phyloP scores from a whole-genome alignment of 2,329 filamentous ascomycete species.

The Periconia sp. region DNA sequence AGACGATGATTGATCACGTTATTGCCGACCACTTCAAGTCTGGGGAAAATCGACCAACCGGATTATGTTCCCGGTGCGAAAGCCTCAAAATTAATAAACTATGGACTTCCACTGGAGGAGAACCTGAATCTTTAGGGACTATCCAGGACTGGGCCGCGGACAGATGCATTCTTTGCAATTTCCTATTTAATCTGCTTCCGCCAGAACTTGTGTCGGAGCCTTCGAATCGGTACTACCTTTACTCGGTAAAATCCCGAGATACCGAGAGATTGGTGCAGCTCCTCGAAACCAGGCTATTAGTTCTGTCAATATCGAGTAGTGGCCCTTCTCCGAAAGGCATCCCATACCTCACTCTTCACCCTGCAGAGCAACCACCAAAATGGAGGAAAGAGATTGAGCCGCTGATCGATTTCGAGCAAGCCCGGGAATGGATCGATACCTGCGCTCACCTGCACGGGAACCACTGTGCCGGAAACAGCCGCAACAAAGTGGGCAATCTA shows the following conservation, averaged over 20 bases:
- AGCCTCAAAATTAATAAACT: constrained; percentile 1
- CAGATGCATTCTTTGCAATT: background rate
- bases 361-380: background rate
- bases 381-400: constrained; percentile 5
- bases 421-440: constrained; percentile 4
- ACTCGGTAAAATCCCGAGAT: constrained; percentile 5
- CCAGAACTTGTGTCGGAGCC: background rate
- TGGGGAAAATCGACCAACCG: background rate
- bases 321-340: constrained; percentile 5
- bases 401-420: constrained; percentile 7
- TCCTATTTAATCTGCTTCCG: background rate
- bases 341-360: constrained; percentile 4
- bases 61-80: constrained; percentile 1
- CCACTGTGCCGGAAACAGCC: background rate
- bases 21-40: background rate
- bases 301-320: constrained; percentile 3
- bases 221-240: constrained; percentile 3
- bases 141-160: constrained; percentile 1
- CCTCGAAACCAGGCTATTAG: constrained; percentile 4
- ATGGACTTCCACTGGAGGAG: background rate
- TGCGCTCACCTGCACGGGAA: constrained; percentile 6
- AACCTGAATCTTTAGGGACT: background rate
- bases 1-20: background rate
- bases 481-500: background rate
- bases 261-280: constrained; percentile 3